These are phyloP conservation scores for Alternaria arborescens DNA, from an alignment of 2,329 filamentous ascomycete genomes.

Conservation along the genomic window DNA sequence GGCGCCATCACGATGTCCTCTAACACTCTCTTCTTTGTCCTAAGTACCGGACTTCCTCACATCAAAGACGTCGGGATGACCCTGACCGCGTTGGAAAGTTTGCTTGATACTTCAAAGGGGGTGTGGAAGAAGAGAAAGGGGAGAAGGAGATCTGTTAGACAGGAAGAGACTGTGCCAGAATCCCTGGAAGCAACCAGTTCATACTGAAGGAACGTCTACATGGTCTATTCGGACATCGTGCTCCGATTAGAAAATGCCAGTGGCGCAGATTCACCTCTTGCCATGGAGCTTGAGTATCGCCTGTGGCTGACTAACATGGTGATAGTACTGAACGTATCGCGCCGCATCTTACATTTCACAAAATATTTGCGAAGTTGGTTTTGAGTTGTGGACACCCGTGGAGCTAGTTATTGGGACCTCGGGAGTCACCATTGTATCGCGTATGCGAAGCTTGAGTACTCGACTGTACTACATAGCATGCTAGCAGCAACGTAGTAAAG, in stretches of 20 bases:
- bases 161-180: background rate
- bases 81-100: no score
- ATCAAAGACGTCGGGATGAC: no score
- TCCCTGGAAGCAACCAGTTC: background rate
- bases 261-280: background rate
- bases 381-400: slow-evolving; percentile 14
- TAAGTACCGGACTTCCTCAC: rapidly evolving
- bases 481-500: background rate
- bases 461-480: background rate
- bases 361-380: slow-evolving; percentile 5
- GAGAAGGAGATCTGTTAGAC: no score
- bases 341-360: background rate
- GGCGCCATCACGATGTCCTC: no score
- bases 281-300: background rate
- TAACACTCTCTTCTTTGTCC: no score
- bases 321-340: background rate
- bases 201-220: background rate
- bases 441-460: background rate
- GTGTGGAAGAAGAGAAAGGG: no score
- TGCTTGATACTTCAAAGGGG: no score
- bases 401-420: slow-evolving; percentile 9
- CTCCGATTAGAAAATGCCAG: no score
- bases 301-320: background rate
- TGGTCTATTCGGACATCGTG: background rate
- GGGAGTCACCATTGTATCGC: background rate